Conservation (phyloP, 2,329 filamentous ascomycete species). For the Shiraia bambusicola region DNA sequence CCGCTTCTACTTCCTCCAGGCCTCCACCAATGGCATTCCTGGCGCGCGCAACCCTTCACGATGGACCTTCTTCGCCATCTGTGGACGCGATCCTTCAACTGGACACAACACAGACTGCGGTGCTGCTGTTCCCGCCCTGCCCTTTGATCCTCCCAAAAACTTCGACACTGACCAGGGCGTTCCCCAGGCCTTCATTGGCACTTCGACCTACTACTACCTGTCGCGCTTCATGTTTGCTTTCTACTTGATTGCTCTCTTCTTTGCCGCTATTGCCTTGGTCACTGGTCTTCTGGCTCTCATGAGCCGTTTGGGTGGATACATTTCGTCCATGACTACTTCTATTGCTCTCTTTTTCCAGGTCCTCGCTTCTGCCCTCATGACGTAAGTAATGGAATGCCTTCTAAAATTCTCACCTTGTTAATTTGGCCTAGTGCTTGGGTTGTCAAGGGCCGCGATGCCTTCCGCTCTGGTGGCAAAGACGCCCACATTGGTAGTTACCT, state of each 20-base stretch:
- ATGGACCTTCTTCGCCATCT: constrained; percentile 92
- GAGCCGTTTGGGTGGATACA: constrained; percentile 68
- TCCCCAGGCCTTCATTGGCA: constrained; percentile 56
- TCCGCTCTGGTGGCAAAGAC: constrained; percentile 56
- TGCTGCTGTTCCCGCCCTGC: constrained; percentile 61
- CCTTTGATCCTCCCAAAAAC: constrained; percentile 64
- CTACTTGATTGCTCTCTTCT: constrained; percentile 81
- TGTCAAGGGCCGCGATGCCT: constrained; percentile 68
- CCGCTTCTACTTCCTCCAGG: constrained; percentile 82
- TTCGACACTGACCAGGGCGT: constrained; percentile 60
- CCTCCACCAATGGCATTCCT: constrained; percentile 70
- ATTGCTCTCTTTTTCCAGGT: constrained; percentile 70
- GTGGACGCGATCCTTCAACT: constrained; percentile 57
- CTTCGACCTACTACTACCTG: constrained; percentile 73
- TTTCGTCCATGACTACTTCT: constrained; percentile 61
- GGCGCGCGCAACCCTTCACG: constrained; percentile 61
- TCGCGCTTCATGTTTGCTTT: constrained; percentile 94
- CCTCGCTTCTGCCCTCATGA: constrained; percentile 71
- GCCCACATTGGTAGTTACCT: constrained; percentile 67
- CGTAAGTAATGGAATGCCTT: constrained; percentile 55
- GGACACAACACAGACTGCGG: constrained; percentile 65
- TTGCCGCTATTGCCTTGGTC: constrained; percentile 68
- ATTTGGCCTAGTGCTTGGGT: constrained; percentile 59
- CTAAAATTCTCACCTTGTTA: constrained; percentile 1
- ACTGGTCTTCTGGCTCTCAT: constrained; percentile 68